Evolutionary conservation across 140 eudicot species (phyloP).

Genomic region (Oenanthe javanica): DNA sequence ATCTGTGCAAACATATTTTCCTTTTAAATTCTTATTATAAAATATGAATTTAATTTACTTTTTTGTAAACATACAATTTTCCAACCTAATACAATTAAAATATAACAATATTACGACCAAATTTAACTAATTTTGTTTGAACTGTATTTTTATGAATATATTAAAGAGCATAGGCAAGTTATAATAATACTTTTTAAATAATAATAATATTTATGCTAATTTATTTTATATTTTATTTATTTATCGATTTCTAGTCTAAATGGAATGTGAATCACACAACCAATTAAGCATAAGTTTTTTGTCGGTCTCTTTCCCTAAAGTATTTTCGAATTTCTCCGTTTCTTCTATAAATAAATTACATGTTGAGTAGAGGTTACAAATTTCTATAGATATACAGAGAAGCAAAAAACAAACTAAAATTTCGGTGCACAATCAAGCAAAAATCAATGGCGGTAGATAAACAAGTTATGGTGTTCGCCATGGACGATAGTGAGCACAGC

Average conservation of each 20-base stretch:
- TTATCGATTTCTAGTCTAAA: background rate
- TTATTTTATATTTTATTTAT: too few species aligned
- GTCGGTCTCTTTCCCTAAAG: background rate
- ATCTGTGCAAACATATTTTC: too few species aligned
- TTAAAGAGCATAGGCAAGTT: too few species aligned
- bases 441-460: slow-evolving; percentile 19
- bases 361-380: background rate
- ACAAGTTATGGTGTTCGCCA: slow-evolving; percentile 51
- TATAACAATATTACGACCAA: too few species aligned
- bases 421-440: background rate
- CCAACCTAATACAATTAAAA: too few species aligned
- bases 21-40: too few species aligned
- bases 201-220: too few species aligned
- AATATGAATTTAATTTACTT: too few species aligned
- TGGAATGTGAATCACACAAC: background rate
- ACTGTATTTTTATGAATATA: too few species aligned
- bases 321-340: background rate
- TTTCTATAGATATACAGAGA: background rate
- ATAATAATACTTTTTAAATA: too few species aligned
- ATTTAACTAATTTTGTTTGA: too few species aligned
- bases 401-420: background rate
- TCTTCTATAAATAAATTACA: background rate
- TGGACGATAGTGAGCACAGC: slow-evolving; percentile 66
- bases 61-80: too few species aligned
- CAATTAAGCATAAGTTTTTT: background rate